Base-by-base conservation (phyloP, 2,329 filamentous ascomycete species). In the Xylaria arbuscula region DNA sequence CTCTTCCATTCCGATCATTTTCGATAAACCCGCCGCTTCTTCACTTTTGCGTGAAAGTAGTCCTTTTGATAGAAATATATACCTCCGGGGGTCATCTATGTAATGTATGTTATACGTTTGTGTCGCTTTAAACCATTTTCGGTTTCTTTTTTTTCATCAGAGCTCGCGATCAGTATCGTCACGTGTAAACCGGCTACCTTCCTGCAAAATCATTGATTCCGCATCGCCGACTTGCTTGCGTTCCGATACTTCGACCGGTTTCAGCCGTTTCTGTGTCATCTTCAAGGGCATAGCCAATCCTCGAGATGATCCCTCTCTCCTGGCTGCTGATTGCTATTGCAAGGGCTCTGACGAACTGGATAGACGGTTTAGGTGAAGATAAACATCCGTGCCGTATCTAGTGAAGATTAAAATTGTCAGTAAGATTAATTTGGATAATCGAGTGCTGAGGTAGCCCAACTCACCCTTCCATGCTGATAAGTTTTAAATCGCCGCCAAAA, bases 401-500 rank as follows among this genome's bases (percentile, higher is more conserved):
- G 55, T 11, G 10, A 11, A 58, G 17, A 13, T 4, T 1, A 10
- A 24, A 61, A 8, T 19, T 19, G 42, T 72, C 11, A 72, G 70
- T 42, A 15, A 62, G 4, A 13, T 55, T 45, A 10, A 17, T 24
- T n/a, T 8, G 45, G 15, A 24, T 8, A 22, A 40, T 40, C 2
- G 15, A n/a, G 10, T 36, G 34, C 1, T 3, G 32, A 28, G 28
- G 48, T 13, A 36, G 38, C 34, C 11, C 22, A 53, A 80, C 92
- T 86, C 85, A 97, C 93, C 96, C 96, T 85, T 99, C 96, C 96
- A 99, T 99, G 80, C 94, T 98, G 77, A 99, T 99, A 80, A 99
- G 82, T 82, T 98, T 98, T 76, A 99, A 81, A 80, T 99, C 96
- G 67, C 96, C 96, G 68, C 96, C 96, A 83, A 99, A 99, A 83